These are phyloP conservation scores for Penicillium subrubescens DNA, from an alignment of 495 filamentous ascomycete species.

Conservation along the genomic window DNA sequence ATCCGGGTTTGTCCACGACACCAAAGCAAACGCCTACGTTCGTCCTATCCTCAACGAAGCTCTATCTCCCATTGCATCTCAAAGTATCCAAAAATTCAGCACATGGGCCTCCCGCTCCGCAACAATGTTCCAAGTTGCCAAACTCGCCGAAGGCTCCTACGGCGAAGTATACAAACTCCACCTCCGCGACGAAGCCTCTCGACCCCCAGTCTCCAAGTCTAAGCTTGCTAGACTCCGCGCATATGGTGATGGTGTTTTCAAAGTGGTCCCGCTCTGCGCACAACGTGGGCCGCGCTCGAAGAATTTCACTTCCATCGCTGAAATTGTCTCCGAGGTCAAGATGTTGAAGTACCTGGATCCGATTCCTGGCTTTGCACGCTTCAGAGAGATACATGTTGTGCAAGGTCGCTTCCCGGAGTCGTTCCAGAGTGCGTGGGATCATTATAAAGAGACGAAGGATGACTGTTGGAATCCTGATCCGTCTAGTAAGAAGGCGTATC, in stretches of 20 bases:
- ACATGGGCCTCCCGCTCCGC: constrained; percentile 46
- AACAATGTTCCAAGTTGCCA: constrained; percentile 46
- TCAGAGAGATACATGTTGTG: constrained; percentile 75
- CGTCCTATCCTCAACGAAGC: constrained; percentile 42
- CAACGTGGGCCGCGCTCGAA: constrained; percentile 47
- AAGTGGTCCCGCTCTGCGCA: constrained; percentile 52
- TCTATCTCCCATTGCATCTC: constrained; percentile 38
- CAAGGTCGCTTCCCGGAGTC: constrained; percentile 64
- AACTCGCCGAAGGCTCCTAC: constrained; percentile 55
- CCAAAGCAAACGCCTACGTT: constrained; percentile 42
- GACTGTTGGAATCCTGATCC: constrained; percentile 68
- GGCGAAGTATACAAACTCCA: constrained; percentile 54
- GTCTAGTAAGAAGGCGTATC: constrained; percentile 56
- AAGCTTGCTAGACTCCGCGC: constrained; percentile 40
- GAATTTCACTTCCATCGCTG: constrained; percentile 51
- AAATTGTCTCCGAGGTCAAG: constrained; percentile 66
- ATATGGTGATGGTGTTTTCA: constrained; percentile 52
- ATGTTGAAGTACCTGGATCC: constrained; percentile 76
- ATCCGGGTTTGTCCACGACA: constrained; percentile 42
- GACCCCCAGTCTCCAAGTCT: constrained; percentile 45
- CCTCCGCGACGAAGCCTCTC: constrained; percentile 39
- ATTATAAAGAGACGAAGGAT: constrained; percentile 58
- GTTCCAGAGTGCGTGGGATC: constrained; percentile 68
- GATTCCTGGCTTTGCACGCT: constrained; percentile 90
- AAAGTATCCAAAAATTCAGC: constrained; percentile 44